Percentiles rank a stretch among this genome's conserved stretches.
These are phyloP conservation scores for Malassezia obtusa DNA, from an alignment of 1,284 basidiomycete species.

Conservation along the genomic window DNA sequence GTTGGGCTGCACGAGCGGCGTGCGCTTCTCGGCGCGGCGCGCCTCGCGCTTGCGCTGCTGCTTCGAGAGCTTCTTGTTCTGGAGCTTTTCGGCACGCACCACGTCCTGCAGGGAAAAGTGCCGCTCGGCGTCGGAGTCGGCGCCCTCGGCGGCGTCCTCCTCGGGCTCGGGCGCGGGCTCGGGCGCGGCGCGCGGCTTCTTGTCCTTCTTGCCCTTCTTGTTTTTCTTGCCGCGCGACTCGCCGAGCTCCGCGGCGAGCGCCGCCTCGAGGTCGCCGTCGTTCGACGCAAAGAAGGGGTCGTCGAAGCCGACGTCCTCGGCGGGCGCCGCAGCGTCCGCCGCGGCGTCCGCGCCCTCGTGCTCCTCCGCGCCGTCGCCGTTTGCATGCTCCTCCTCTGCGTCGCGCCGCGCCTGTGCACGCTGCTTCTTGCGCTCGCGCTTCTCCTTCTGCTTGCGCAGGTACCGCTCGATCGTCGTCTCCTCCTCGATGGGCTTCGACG, in stretches of 20 bases:
- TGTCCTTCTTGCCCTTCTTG: slow-evolving; percentile 13
- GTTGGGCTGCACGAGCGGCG: slow-evolving; percentile 37
- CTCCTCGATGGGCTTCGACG: slow-evolving; percentile 19
- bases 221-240: slow-evolving; percentile 12
- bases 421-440: slow-evolving; percentile 29
- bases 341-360: background rate
- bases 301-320: slow-evolving; percentile 38
- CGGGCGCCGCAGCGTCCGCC: no score
- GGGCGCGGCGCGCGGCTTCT: background rate
- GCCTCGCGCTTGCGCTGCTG: slow-evolving; percentile 23
- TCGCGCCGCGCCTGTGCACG: background rate
- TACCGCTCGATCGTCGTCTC: slow-evolving; percentile 47
- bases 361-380: slow-evolving; percentile 9
- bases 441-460: slow-evolving; percentile 43
- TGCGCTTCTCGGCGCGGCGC: slow-evolving; percentile 47
- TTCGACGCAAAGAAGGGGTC: slow-evolving; percentile 56
- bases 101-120: slow-evolving; percentile 91
- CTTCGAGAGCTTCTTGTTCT: slow-evolving; percentile 27
- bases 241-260: slow-evolving; percentile 46
- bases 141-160: slow-evolving; percentile 16
- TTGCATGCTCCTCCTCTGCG: slow-evolving; percentile 2
- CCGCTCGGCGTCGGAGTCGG: slow-evolving; percentile 41
- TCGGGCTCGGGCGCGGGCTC: background rate
- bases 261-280: slow-evolving; percentile 38
- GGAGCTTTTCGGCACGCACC: slow-evolving; percentile 61